Evolutionary conservation across 2,329 filamentous ascomycete genomes (phyloP).

Genomic region (Trichoderma atroviride): DNA sequence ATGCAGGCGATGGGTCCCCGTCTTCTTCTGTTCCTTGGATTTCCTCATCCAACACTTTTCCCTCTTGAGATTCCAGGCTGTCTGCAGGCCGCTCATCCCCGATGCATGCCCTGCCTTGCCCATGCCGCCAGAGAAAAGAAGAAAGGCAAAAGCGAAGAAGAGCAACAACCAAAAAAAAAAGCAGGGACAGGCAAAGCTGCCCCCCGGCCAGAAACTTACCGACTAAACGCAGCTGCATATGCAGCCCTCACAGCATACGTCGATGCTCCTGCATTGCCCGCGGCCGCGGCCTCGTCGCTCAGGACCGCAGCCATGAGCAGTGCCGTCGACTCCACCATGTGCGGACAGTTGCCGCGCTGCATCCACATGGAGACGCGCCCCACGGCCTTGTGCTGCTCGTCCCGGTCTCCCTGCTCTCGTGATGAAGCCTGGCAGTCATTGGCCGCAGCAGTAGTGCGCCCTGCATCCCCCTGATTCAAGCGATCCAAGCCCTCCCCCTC

Average conservation of each 20-base stretch:
- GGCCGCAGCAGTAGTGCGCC: conserved; percentile 11
- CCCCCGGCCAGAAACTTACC: conserved; percentile 51
- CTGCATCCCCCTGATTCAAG: conserved; percentile 22
- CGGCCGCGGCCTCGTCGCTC: conserved; percentile 55
- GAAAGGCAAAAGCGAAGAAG: neutral
- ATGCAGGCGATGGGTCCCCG: neutral
- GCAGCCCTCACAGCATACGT: conserved; percentile 67
- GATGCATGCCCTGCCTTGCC: neutral
- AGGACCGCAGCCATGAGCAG: conserved; percentile 70
- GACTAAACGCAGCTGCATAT: conserved; percentile 74
- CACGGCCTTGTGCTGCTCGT: conserved; percentile 50
- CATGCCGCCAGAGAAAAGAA: neutral
- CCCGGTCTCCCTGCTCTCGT: conserved; percentile 19
- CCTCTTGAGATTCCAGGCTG: neutral
- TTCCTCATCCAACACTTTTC: conserved; percentile 5
- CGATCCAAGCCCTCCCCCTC: conserved; percentile 21
- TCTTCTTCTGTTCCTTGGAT: neutral
- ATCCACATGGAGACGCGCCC: conserved; percentile 68
- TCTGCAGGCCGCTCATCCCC: neutral
- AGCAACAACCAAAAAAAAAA: neutral
- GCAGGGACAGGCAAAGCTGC: neutral
- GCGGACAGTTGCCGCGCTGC: conserved; percentile 72
- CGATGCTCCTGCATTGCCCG: conserved; percentile 44
- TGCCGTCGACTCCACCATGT: conserved; percentile 78
- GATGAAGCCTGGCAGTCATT: conserved; percentile 5